Evolutionary conservation across 2,329 filamentous ascomycete species (phyloP), one percentile per base, ranked within the genome.

Genomic region (Exutisphaerella laricina): DNA sequence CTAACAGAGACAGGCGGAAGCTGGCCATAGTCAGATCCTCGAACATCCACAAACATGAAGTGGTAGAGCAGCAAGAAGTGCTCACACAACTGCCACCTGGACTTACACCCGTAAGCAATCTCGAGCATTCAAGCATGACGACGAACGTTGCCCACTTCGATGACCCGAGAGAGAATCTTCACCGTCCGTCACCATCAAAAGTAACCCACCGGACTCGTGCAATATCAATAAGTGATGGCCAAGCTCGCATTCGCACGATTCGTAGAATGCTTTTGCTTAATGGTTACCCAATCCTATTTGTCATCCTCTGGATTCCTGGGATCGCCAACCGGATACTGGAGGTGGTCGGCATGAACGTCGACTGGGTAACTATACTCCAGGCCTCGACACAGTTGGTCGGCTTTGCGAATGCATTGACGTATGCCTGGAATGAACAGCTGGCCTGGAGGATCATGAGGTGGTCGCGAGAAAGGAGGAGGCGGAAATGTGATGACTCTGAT

Each of bases 301-400:
- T 64, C 22, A 50, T 62, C 3, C 53, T 64, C 3, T 64, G 61
- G 61, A 45, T 60, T 4, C 61, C 61, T 1, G 61, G 61, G 7
- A 63, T 63, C 29, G 42, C 48, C 7, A 53, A 50, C n/a, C 48
- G 50, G 4, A 43, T 53, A 6, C 41, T 26, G 7, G 48, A 53
- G 28, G 28, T 26, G 13, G 36, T 46, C 18, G 43, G 41, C 10
- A 20, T 20, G 8, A 42, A 43, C 10, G 45, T 48, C 9, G 28
- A 37, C 3, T 53, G 48, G 50, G 32, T 53, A 16, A 41, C 31
- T 39, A 46, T 41, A 3, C 14, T 53, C 25, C 50, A 53, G 31
- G 46, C 48, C 8, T 51, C 39, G 17, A 53, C 48, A n/a, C 50
- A 53, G 23, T 34, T 50, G 20, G 47, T 50, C 5, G 50, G 49